phyloP scores from a whole-genome alignment of 805 yeast species.

The Kregervanrija pseudodelftensis region DNA sequence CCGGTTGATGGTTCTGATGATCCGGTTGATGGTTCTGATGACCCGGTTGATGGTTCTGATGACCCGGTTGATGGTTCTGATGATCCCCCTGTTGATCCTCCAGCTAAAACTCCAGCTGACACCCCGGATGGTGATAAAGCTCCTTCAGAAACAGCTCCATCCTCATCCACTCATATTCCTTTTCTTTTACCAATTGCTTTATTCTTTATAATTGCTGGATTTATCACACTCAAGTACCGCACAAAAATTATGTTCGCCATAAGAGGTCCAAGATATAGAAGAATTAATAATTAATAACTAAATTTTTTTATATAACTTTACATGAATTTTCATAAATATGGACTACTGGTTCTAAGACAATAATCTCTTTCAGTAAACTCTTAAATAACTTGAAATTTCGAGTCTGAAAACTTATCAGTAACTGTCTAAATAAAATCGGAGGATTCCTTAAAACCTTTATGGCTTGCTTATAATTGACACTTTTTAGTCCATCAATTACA shows the following conservation, averaged over 20 bases:
- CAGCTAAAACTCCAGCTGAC: constrained; percentile 2
- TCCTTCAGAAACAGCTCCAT: too few species aligned
- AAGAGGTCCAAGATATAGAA: constrained; percentile 26
- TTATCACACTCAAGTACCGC: constrained; percentile 12
- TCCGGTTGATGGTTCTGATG: too few species aligned
- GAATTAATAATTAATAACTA: constrained; percentile 7
- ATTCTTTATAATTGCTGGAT: constrained; percentile 8
- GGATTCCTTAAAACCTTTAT: constrained; percentile 8
- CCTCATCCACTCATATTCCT: neutral
- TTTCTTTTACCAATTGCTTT: constrained; percentile 12
- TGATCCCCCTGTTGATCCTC: constrained; percentile 2
- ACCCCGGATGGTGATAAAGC: neutral
- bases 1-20: neutral
- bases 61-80: neutral
- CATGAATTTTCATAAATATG: constrained; percentile 15
- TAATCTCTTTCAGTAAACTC: constrained; percentile 1
- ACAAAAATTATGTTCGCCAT: constrained; percentile 15
- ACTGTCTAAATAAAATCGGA: neutral
- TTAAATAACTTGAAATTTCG: constrained; percentile 9
- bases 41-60: neutral
- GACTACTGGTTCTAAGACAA: constrained; percentile 10
- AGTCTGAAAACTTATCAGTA: constrained; percentile 6
- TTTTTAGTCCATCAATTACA: constrained; percentile 32
- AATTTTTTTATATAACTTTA: neutral
- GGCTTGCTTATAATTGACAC: constrained; percentile 26